These are phyloP conservation scores for Vicia faba DNA, from an alignment of 306 rosid species.

Conservation along the genomic window DNA sequence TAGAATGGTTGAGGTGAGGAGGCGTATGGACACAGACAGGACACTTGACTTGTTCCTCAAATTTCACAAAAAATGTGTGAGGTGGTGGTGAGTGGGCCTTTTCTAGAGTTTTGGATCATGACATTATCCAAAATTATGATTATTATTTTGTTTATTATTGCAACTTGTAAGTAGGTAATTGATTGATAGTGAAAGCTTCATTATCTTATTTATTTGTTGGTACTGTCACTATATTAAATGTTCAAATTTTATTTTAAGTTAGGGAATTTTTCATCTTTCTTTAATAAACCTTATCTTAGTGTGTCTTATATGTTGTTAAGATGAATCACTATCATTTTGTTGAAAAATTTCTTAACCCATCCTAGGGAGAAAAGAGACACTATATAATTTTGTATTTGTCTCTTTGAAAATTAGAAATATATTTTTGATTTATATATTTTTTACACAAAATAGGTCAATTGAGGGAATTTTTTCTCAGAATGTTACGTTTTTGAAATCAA, in stretches of 20 bases:
- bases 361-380: too few species aligned
- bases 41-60: slow-evolving; percentile 37
- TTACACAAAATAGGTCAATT: too few species aligned
- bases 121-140: slow-evolving; percentile 39
- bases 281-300: too few species aligned
- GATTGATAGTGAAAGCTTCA: slow-evolving; percentile 5
- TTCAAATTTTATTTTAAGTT: background rate
- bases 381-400: too few species aligned
- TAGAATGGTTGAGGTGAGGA: slow-evolving; percentile 27
- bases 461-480: too few species aligned
- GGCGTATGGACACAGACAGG: slow-evolving; percentile 16
- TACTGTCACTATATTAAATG: background rate
- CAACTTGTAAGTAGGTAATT: slow-evolving; percentile 29
- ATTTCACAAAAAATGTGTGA: slow-evolving; percentile 25
- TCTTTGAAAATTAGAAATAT: too few species aligned
- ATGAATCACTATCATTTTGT: too few species aligned
- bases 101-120: slow-evolving; percentile 30
- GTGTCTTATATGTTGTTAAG: too few species aligned
- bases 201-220: slow-evolving; percentile 22
- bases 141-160: background rate
- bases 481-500: too few species aligned
- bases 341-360: too few species aligned
- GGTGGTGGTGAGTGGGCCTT: slow-evolving; percentile 27
- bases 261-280: slow-evolving; percentile 32
- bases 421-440: too few species aligned